phyloP scores from a whole-genome alignment of 164 flowering plant genomes.

The Dillenia turbinata region DNA sequence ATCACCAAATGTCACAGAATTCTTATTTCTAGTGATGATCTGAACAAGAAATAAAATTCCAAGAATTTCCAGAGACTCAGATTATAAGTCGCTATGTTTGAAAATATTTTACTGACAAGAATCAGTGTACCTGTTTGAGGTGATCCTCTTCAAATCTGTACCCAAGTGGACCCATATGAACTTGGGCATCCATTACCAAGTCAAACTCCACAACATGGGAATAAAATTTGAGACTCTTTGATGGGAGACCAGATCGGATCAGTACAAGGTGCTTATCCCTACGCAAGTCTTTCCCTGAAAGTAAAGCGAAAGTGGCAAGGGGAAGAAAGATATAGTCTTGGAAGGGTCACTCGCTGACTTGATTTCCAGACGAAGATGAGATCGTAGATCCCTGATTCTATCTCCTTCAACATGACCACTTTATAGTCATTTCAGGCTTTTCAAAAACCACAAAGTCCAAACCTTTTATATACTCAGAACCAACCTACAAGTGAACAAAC shows the following conservation, averaged over 20 bases:
- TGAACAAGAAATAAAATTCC: not conserved
- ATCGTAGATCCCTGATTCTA: slow-evolving; percentile 44
- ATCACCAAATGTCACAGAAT: too few relatives aligned
- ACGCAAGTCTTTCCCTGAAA: slow-evolving; percentile 79
- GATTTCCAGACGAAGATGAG: slow-evolving; percentile 74
- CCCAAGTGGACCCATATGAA: slow-evolving; percentile 82
- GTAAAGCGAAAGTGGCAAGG: slow-evolving; percentile 79
- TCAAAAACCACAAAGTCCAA: slow-evolving; percentile 89
- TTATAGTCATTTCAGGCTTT: slow-evolving; percentile 75
- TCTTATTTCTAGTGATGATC: too few relatives aligned
- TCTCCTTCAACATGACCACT: slow-evolving; percentile 86
- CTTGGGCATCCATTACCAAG: slow-evolving; percentile 60
- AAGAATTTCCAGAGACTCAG: not conserved
- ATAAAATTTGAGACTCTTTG: slow-evolving; percentile 53
- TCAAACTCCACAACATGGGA: slow-evolving; percentile 85
- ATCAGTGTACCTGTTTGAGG: slow-evolving; percentile 63
- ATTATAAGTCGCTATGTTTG: too few relatives aligned
- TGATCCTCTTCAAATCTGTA: slow-evolving; percentile 59
- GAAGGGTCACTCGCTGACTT: slow-evolving; percentile 72
- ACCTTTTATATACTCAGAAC: slow-evolving; percentile 62
- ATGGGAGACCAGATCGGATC: slow-evolving; percentile 53
- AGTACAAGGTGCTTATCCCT: slow-evolving; percentile 71
- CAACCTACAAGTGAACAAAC: slow-evolving; percentile 46
- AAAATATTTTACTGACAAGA: too few relatives aligned
- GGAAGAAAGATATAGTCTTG: slow-evolving; percentile 59